Evolutionary conservation across 495 filamentous ascomycete species (phyloP), one percentile per base, ranked within the genome.

Genomic region (Hypoxylon intermedium): DNA sequence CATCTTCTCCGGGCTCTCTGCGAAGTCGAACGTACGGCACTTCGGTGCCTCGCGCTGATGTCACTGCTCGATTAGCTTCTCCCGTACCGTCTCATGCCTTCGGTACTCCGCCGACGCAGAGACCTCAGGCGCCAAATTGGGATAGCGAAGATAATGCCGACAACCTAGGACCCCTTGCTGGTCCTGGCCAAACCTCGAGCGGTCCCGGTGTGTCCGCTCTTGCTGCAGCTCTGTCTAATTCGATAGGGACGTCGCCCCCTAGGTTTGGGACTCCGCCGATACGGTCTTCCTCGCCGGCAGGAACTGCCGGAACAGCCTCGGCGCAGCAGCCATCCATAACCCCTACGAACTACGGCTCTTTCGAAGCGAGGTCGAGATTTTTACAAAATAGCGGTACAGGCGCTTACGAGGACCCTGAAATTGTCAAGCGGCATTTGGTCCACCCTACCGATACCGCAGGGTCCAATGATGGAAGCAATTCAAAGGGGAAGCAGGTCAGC

Each of bases 381-480:
- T 72, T 74, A n/a, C 73, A 72, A 26, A 69, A 67, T 53, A 58
- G 68, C 13, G 70, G 72, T 5, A 54, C 65, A 12, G 80, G 71
- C 15, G 82, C 88, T 7, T 85, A 82, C 62, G 91, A 96, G 70
- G 88, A 95, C 49, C 87, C 87, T 4, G 89, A 92, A 67, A 86
- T 96, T 16, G 79, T 96, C 40, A 90, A 83, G 73, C 79, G 91
- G 58, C 91, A 96, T 78, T 70, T 96, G 43, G 91, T 96, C 4
- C 86, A 86, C 53, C 83, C 87, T 13, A 78, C 80, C 15, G 82
- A 87, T 51, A 57, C 66, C 1, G 57, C 63, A 16, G 53, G 66
- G 63, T 76, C 66, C n/a, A 68, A 63, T 21, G 57, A 59, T 19
- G 70, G 68, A 42, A 74, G 75, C 15, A 72, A 73, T 9, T 65